These are phyloP conservation scores for Solanum hybrid DNA, from an alignment of 305 asterid species.

Conservation along the genomic window DNA sequence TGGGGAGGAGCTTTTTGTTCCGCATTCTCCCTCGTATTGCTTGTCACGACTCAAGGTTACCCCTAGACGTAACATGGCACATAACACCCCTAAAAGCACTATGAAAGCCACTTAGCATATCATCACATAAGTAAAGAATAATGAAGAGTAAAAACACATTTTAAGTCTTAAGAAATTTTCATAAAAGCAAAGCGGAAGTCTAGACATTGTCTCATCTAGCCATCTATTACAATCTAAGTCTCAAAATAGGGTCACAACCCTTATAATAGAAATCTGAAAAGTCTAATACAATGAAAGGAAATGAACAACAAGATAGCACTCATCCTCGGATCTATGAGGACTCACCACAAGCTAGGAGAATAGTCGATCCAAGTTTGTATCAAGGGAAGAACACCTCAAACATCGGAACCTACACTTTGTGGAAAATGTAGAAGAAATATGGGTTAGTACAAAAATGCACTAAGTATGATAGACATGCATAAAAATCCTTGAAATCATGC, in stretches of 20 bases:
- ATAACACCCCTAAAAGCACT: neutral
- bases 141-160: neutral
- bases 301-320: neutral
- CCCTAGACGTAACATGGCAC: neutral
- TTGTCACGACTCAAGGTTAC: neutral
- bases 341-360: neutral
- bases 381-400: neutral
- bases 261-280: neutral
- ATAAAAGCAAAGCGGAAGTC: neutral
- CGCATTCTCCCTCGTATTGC: neutral
- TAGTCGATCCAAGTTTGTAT: neutral
- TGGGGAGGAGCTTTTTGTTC: neutral
- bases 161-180: neutral
- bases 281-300: neutral
- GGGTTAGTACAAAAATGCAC: neutral
- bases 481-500: neutral
- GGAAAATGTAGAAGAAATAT: neutral
- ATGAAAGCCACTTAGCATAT: neutral
- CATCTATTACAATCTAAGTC: neutral
- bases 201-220: neutral
- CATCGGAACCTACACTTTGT: neutral
- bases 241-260: neutral
- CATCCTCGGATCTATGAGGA: neutral
- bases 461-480: neutral
- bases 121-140: neutral